These are phyloP conservation scores for Odontarrhena argentea DNA, from an alignment of 345 rosid species.

Conservation along the genomic window DNA sequence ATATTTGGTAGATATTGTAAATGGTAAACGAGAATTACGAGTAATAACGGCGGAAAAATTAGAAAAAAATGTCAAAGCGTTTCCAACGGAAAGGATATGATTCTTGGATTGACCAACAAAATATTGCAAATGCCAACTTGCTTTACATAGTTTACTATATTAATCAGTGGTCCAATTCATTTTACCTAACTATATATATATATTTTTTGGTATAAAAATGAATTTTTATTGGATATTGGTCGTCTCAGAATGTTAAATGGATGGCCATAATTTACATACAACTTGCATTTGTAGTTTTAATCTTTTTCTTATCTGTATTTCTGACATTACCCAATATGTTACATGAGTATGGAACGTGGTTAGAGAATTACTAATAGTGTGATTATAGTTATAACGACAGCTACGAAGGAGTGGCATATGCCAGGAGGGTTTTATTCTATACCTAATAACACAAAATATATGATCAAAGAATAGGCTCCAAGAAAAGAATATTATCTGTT, in stretches of 20 bases:
- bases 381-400: slow-evolving; percentile 14
- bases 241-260: slow-evolving; percentile 7
- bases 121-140: slow-evolving; percentile 26
- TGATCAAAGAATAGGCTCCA: slow-evolving; percentile 10
- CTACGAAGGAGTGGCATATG: slow-evolving; percentile 27
- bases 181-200: background rate
- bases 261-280: slow-evolving; percentile 18
- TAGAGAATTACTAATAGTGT: slow-evolving; percentile 14
- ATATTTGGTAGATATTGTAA: background rate
- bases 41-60: slow-evolving; percentile 6
- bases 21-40: slow-evolving; percentile 1
- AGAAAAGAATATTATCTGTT: slow-evolving; percentile 10
- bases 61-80: slow-evolving; percentile 14
- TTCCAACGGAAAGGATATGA: slow-evolving; percentile 30
- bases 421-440: slow-evolving; percentile 24
- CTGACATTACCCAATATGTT: too few species aligned
- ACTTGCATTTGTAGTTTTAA: background rate
- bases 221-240: slow-evolving; percentile 8
- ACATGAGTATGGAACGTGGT: slow-evolving; percentile 8
- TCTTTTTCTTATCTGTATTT: background rate
- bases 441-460: slow-evolving; percentile 9
- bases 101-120: slow-evolving; percentile 21
- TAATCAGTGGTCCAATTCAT: slow-evolving; percentile 3
- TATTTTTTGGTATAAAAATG: background rate
- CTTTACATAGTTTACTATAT: background rate